Evolutionary conservation across 2,329 filamentous ascomycete species (phyloP).

Genomic region (Sordariomycetes sp.): DNA sequence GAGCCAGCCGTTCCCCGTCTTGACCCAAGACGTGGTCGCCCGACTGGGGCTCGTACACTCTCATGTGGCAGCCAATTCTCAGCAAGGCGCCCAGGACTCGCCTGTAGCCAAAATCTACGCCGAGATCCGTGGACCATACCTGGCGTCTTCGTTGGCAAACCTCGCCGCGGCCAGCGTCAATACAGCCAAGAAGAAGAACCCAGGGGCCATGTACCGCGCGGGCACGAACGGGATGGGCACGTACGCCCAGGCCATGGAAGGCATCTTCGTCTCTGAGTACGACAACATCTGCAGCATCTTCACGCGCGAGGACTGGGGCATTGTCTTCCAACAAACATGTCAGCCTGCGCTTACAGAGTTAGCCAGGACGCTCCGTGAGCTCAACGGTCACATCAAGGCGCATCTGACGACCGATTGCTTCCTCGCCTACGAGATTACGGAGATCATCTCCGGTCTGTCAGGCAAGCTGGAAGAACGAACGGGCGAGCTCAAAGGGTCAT

Average conservation of each 20-base stretch:
- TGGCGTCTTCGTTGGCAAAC: constrained; percentile 75
- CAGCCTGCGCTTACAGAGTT: constrained; percentile 73
- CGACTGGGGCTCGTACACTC: constrained; percentile 70
- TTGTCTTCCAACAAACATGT: constrained; percentile 71
- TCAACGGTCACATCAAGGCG: constrained; percentile 81
- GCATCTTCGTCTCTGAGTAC: constrained; percentile 79
- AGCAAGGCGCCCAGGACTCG: constrained; percentile 47
- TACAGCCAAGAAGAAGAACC: constrained; percentile 70
- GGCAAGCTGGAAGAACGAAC: constrained; percentile 73
- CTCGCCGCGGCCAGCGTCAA: constrained; percentile 79
- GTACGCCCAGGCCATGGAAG: constrained; percentile 81
- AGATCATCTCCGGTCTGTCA: constrained; percentile 75
- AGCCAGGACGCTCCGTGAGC: constrained; percentile 73
- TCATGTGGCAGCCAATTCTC: constrained; percentile 57
- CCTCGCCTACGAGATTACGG: constrained; percentile 89
- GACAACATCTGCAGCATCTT: constrained; percentile 87
- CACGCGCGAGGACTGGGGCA: constrained; percentile 72
- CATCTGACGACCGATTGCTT: constrained; percentile 89
- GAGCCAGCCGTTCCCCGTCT: constrained; percentile 70
- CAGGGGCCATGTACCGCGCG: constrained; percentile 75
- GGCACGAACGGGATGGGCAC: constrained; percentile 87
- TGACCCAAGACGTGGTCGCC: constrained; percentile 68
- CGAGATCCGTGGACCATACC: constrained; percentile 76
- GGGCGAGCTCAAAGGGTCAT: constrained; percentile 72
- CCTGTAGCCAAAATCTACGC: constrained; percentile 76